Evolutionary conservation across 768 basidiomycete species (phyloP), one percentile per base, ranked within the genome.

Genomic region (Leucosporidium scottii): DNA sequence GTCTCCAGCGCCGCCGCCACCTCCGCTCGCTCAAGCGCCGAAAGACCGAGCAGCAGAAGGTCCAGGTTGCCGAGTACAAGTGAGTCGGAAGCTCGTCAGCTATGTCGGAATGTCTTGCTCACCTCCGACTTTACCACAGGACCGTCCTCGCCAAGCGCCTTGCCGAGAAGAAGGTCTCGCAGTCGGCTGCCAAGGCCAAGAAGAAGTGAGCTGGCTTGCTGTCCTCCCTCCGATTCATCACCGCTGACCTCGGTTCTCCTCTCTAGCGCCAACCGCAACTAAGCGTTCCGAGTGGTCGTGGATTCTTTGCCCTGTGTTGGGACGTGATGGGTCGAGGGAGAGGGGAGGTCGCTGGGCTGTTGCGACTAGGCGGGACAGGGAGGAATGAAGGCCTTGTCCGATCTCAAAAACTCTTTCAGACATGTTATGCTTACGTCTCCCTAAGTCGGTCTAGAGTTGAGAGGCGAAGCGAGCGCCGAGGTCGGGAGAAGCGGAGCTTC

Each of bases 1-100:
- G 93, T 77, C 89, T 97, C 77, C 94, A 99, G 82, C 90, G 93
- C 81, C 89, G 91, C 80, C 90, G 94, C 75, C 92, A 90, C 83
- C 85, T 94, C 77, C 86, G 82, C 73, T 85, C 91, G 56, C 85
- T 97, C 82, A 88, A 91, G 81, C 86, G 87, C 78, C 85, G 91
- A 80, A 86, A 86, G 80, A 82, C 91, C 77, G 90, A 92, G 77
- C 84, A 82, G 79, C 93, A 94, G 84, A 92, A 92, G 83, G 93
- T 92, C 81, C 90, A 93, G 82, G 91, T 94, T 82, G 77, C 84
- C 65, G 94, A 97, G 82, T 97, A 88, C 85, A 90, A 94, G 86
- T 82, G 83, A 68, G 82, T 93, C n/a, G 78, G 78, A 8, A 10
- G 36, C 27, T 2, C 13, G n/a, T 96, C 65, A 2, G 34, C 8